A percentile compares a stretch with the other conserved stretches of the same genome.
Evolutionary conservation across 768 basidiomycete species (phyloP).

Genomic region (Mycena sanguinolenta): DNA sequence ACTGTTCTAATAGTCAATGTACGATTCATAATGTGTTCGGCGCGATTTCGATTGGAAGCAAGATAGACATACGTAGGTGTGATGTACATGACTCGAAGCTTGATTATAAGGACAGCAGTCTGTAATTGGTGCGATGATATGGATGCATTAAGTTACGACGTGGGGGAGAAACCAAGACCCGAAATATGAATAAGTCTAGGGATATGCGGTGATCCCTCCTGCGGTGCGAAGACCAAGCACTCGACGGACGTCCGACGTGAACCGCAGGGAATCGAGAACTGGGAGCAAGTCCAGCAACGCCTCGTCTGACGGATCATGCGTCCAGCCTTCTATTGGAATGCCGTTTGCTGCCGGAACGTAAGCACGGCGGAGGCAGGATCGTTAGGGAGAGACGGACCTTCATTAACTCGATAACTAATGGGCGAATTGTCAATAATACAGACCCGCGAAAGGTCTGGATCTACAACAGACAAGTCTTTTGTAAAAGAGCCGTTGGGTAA

Average conservation of each 20-base stretch:
- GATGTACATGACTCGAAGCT: constrained; percentile 39
- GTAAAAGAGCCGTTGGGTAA: constrained; percentile 94
- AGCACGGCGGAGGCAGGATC: constrained; percentile 11
- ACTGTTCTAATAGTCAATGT: constrained; percentile 40
- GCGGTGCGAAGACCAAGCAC: constrained; percentile 80
- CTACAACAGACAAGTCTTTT: constrained; percentile 91
- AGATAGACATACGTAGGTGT: constrained; percentile 37
- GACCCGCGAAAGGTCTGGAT: constrained; percentile 91
- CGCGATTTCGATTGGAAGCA: constrained; percentile 33
- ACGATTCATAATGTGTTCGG: constrained; percentile 44
- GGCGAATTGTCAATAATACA: constrained; percentile 98
- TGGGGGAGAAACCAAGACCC: constrained; percentile 42
- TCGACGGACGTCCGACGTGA: constrained; percentile 94
- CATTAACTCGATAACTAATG: constrained; percentile 90
- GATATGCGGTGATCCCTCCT: constrained; percentile 50
- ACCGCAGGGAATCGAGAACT: constrained; percentile 94
- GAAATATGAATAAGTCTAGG: constrained; percentile 46
- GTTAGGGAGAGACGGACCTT: constrained; percentile 70
- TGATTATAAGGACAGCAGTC: constrained; percentile 32
- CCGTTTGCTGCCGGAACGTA: constrained; percentile 81
- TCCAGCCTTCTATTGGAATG: constrained; percentile 99
- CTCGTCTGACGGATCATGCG: constrained; percentile 96
- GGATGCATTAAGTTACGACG: constrained; percentile 45
- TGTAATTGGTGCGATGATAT: constrained; percentile 50
- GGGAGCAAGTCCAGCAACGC: constrained; percentile 96